phyloP scores from a whole-genome alignment of 768 basidiomycete genomes.

The Hypsizygus marmoreus region DNA sequence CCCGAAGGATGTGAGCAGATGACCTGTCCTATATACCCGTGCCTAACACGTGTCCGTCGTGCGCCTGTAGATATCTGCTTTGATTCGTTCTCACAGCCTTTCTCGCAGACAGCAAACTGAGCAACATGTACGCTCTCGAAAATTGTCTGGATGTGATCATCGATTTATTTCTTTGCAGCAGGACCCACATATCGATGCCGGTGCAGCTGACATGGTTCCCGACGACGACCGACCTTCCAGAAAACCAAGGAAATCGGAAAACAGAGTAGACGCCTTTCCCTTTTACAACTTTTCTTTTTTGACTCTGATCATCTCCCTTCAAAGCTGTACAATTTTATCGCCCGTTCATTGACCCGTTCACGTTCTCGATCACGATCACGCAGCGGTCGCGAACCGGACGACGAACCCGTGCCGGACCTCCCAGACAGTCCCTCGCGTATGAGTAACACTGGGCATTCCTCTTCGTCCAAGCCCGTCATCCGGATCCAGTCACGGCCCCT shows the following conservation, averaged over 20 bases:
- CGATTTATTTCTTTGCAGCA: not conserved
- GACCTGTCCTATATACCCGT: conserved; percentile 26
- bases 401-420: conserved; percentile 24
- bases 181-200: conserved; percentile 10
- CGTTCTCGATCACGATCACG: conserved; percentile 63
- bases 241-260: conserved; percentile 45
- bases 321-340: conserved; percentile 64
- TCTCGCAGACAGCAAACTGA: conserved; percentile 26
- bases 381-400: conserved; percentile 22
- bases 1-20: conserved; percentile 35
- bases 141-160: not conserved
- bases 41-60: conserved; percentile 52
- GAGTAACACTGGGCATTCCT: conserved; percentile 22
- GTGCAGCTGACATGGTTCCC: conserved; percentile 17
- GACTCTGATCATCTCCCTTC: conserved; percentile 11
- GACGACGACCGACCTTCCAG: conserved; percentile 43
- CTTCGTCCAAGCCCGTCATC: conserved; percentile 47
- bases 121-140: conserved; percentile 27
- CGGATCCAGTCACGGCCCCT: conserved; percentile 62
- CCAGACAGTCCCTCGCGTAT: conserved; percentile 16
- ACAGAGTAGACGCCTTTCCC: conserved; percentile 38
- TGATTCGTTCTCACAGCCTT: conserved; percentile 42
- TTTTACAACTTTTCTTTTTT: conserved; percentile 8
- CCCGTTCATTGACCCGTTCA: conserved; percentile 51
- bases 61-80: conserved; percentile 37